phyloP scores from a whole-genome alignment of 306 rosid species.

The Inga leiocalycina region DNA sequence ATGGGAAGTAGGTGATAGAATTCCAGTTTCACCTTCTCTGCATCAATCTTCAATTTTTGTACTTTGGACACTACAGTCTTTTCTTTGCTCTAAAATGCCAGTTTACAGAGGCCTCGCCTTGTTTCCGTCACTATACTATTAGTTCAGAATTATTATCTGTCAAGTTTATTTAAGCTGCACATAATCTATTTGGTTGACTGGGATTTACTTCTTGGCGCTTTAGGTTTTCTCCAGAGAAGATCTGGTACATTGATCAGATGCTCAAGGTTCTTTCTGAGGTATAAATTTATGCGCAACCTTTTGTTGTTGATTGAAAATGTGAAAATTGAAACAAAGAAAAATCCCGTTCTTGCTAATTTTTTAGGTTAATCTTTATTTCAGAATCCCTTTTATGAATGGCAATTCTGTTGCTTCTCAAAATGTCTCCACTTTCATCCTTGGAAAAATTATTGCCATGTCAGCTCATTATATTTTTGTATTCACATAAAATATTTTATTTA shows the following conservation, averaged over 20 bases:
- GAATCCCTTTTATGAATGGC: slow-evolving; percentile 5
- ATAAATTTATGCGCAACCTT: slow-evolving; percentile 48
- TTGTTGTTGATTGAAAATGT: slow-evolving; percentile 28
- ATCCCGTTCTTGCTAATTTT: background rate
- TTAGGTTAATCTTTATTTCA: slow-evolving; percentile 4
- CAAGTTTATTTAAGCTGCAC: slow-evolving; percentile 28
- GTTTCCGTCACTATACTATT: slow-evolving; percentile 14
- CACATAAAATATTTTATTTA: background rate
- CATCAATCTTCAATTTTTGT: slow-evolving; percentile 26
- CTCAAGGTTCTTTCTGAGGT: slow-evolving; percentile 98
- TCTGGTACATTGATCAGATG: slow-evolving; percentile 99
- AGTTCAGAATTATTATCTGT: slow-evolving; percentile 10
- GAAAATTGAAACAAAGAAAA: slow-evolving; percentile 12
- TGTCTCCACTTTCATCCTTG: slow-evolving; percentile 23
- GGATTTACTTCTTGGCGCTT: slow-evolving; percentile 43
- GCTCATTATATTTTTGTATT: slow-evolving; percentile 5
- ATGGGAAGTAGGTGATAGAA: slow-evolving; percentile 11
- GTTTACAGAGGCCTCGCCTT: slow-evolving; percentile 24
- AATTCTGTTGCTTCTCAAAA: slow-evolving; percentile 35
- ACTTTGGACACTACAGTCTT: slow-evolving; percentile 21
- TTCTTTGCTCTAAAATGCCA: slow-evolving; percentile 27
- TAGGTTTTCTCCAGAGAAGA: slow-evolving; percentile 96
- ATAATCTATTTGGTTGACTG: slow-evolving; percentile 34
- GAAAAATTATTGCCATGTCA: slow-evolving; percentile 10
- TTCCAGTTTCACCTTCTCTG: slow-evolving; percentile 16